These are phyloP conservation scores for Tylopilus cervinicoccineus DNA, from an alignment of 768 basidiomycete species.

Conservation along the genomic window DNA sequence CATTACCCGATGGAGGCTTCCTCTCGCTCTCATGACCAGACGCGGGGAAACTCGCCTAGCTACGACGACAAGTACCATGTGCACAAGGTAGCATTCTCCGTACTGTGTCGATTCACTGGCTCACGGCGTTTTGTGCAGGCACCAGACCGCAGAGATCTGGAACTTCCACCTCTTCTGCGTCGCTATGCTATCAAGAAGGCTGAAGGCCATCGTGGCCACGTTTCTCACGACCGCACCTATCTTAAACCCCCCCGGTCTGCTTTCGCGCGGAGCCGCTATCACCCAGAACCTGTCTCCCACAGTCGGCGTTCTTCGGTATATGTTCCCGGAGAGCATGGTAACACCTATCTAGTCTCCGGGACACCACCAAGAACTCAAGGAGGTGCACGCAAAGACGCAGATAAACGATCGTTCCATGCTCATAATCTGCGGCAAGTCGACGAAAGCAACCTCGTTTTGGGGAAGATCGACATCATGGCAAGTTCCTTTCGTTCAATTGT, in stretches of 20 bases:
- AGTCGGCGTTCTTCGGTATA: conserved; percentile 21
- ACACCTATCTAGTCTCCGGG: conserved; percentile 26
- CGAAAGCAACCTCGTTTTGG: conserved; percentile 31
- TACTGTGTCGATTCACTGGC: not conserved
- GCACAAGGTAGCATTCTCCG: conserved; percentile 4
- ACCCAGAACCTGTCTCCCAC: conserved; percentile 4
- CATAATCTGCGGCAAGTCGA: conserved; percentile 8
- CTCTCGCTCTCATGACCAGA: not conserved
- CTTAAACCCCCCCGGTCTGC: conserved; percentile 14
- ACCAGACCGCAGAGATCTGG: not conserved
- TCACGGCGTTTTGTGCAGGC: not conserved
- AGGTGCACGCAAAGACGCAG: not conserved
- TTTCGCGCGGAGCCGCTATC: conserved; percentile 21
- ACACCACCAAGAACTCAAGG: not conserved
- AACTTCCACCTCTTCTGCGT: conserved; percentile 17
- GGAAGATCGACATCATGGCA: conserved; percentile 49
- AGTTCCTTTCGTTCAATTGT: conserved; percentile 16
- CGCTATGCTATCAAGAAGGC: conserved; percentile 2
- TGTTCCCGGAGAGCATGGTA: conserved; percentile 24
- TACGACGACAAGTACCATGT: conserved; percentile 2
- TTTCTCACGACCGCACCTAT: not conserved
- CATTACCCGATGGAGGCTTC: too few relatives aligned
- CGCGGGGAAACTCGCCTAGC: not conserved
- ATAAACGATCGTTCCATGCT: not conserved
- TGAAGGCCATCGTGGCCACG: not conserved